Base-by-base conservation (phyloP, 805 yeast species). In the Pichia gijzeniarum region DNA sequence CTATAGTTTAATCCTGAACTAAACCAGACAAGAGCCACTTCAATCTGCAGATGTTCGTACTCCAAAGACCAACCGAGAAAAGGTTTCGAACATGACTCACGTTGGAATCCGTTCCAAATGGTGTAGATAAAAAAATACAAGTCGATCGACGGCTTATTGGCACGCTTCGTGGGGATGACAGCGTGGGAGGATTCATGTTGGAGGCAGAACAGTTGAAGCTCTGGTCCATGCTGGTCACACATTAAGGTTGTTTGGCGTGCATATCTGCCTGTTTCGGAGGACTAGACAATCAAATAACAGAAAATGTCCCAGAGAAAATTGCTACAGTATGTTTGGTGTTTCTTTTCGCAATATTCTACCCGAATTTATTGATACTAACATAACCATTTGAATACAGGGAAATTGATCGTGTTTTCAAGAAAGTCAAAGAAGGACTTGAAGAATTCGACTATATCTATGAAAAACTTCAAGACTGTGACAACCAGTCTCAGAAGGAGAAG, bases 391-490 rank as follows among this genome's bases (percentile, higher is more conserved):
- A 27, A 2, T 39, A 43, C 42, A 67, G 67, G 65, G 97, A 91
- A 71, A 87, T 93, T 61, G 99, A 91, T 67, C 86, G 90, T 60
- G 88, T 90, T 58, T 77, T 85, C 68, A 88, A 88, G 65, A 88
- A 93, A 65, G 95, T 93, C 44, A 78, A 81, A 47, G 99, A 91
- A 69, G 99, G 99, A 9, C 75, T 91, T 36, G 80, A 77, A 44
- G 84, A 80, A 49, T 91, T 91, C 59, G 96, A 91, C 59, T 81
- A 76, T 44, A 79, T 87, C 30, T 85, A 91, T 59, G 95, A 87
- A 35, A 91, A 91, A 66, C 78, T 91, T 34, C 83, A 80, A 64
- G 74, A 75, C 41, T 79, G 95, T 40, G 90, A 88, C 51, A 84
- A 84, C 56, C 84, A 79, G 53, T 80, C 95, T 3, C 96, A 90